Percentiles rank a stretch among this genome's conserved stretches.
Conservation (phyloP, 192 early-diverging fungal genomes). For the Umbelopsis sp. region DNA sequence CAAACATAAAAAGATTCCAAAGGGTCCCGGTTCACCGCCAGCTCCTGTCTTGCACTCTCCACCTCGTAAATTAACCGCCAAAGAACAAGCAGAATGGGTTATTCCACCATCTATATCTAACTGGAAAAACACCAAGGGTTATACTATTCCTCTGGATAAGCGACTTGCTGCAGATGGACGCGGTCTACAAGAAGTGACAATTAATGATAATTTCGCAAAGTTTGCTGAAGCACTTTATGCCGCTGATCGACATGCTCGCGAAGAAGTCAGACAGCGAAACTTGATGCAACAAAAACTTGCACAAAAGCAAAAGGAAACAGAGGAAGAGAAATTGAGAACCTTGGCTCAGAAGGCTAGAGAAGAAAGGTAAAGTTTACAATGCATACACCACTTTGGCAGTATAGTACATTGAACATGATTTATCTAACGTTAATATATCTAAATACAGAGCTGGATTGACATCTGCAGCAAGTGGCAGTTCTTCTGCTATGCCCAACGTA, state of each 20-base stretch:
- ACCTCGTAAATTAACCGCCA: constrained; percentile 92
- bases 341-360: constrained; percentile 96
- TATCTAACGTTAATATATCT: neutral
- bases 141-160: constrained; percentile 98
- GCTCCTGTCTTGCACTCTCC: constrained; percentile 99
- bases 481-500: constrained; percentile 24
- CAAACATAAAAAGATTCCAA: constrained; percentile 89
- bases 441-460: constrained; percentile 38
- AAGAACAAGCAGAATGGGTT: constrained; percentile 96
- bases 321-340: constrained; percentile 86
- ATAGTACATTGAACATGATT: constrained; percentile 8
- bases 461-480: constrained; percentile 4
- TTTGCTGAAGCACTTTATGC: constrained; percentile 92
- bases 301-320: constrained; percentile 90
- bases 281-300: constrained; percentile 91
- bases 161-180: constrained; percentile 96
- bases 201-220: constrained; percentile 97
- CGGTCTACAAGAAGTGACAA: constrained; percentile 84
- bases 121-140: constrained; percentile 99
- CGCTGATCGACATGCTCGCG: constrained; percentile 91
- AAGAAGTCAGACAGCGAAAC: constrained; percentile 89
- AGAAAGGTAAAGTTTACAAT: constrained; percentile 52
- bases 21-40: constrained; percentile 85
- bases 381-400: too few species aligned
- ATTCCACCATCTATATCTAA: constrained; percentile 99